Evolutionary conservation across 2,329 filamentous ascomycete genomes (phyloP).

Genomic region (Dendrostoma leiphaemia): DNA sequence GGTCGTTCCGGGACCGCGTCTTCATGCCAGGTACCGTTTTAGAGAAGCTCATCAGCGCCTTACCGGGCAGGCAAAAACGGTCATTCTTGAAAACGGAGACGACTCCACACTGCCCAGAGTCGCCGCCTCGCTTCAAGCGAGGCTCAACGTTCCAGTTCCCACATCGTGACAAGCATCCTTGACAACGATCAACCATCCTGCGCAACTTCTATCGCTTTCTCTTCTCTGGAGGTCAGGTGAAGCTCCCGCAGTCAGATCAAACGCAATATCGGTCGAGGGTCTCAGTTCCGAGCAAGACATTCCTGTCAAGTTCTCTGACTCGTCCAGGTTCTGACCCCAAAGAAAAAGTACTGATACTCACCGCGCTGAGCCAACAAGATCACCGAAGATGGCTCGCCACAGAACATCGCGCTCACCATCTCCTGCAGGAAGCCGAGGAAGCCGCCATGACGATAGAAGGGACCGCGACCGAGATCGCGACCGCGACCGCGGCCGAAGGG

Average conservation of each 20-base stretch:
- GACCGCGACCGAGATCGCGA: slow-evolving; percentile 49
- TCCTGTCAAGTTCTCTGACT: slow-evolving; percentile 11
- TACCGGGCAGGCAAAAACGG: no score
- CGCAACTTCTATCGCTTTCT: neutral
- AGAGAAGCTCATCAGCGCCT: no score
- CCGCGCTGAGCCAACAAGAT: slow-evolving; percentile 30
- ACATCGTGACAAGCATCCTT: neutral
- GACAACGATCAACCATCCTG: neutral
- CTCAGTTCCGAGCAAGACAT: slow-evolving; percentile 5
- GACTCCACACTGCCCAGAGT: no score
- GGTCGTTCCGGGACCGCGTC: neutral
- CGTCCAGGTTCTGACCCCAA: slow-evolving; percentile 14
- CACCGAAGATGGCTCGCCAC: slow-evolving; percentile 59
- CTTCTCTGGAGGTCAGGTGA: neutral
- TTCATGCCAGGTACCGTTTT: no score
- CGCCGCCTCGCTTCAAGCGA: no score
- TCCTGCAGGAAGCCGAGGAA: slow-evolving; percentile 74
- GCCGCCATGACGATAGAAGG: slow-evolving; percentile 51
- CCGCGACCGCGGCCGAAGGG: slow-evolving; percentile 37
- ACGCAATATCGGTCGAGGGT: neutral
- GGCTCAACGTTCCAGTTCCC: no score
- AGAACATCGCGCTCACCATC: slow-evolving; percentile 83
- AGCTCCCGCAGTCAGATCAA: no score
- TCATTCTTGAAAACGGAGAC: no score
- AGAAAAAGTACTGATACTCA: slow-evolving; percentile 29